phyloP scores from a whole-genome alignment of 2,329 filamentous ascomycete species.

The Ceratocystis destructans region DNA sequence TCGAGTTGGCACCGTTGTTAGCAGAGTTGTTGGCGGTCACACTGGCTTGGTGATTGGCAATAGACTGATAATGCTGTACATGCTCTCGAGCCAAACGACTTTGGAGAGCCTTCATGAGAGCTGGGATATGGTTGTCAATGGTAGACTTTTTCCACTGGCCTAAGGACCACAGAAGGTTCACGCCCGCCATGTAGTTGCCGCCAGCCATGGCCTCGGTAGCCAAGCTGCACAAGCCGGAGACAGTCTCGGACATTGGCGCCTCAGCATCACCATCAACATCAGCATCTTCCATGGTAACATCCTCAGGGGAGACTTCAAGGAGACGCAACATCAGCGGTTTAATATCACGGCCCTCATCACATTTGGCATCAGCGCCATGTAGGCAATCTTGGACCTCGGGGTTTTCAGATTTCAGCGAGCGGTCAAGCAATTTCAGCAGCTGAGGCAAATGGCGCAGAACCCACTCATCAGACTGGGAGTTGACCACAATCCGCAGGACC shows the following conservation, averaged over 20 bases:
- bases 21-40: constrained; percentile 32
- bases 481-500: constrained; percentile 77
- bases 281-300: constrained; percentile 54
- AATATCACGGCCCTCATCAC: constrained; percentile 55
- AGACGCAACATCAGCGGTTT: constrained; percentile 66
- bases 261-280: constrained; percentile 78
- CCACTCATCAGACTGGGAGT: constrained; percentile 83
- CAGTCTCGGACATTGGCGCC: constrained; percentile 71
- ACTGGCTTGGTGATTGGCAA: constrained; percentile 39
- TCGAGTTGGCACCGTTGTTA: constrained; percentile 27
- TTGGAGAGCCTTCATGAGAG: constrained; percentile 87
- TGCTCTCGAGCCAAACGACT: constrained; percentile 88
- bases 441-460: constrained; percentile 61
- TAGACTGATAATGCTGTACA: constrained; percentile 57
- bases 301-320: constrained; percentile 77
- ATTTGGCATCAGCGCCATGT: constrained; percentile 57
- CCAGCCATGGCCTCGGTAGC: constrained; percentile 77
- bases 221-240: constrained; percentile 68
- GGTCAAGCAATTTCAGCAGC: constrained; percentile 80
- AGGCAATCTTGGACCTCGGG: constrained; percentile 88
- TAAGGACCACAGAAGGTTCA: constrained; percentile 88
- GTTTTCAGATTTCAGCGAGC: constrained; percentile 74
- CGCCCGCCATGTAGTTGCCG: constrained; percentile 68
- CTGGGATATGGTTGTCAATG: constrained; percentile 76
- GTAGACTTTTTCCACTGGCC: constrained; percentile 71